Evolutionary conservation across 2,329 filamentous ascomycete genomes (phyloP).

Genomic region (Fusarium tuaranense): DNA sequence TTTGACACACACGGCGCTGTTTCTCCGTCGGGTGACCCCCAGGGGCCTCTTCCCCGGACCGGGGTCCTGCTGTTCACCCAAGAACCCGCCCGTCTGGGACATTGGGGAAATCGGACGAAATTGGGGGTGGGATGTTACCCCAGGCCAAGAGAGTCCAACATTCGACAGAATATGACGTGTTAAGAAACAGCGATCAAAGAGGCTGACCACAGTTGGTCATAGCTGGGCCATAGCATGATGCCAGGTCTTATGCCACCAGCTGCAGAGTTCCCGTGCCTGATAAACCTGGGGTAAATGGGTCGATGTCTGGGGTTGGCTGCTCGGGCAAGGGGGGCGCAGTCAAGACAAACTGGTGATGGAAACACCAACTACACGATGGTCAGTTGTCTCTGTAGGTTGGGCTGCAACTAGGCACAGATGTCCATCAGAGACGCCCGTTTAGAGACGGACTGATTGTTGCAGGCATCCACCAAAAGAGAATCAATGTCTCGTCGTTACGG

Average conservation of each 20-base stretch:
- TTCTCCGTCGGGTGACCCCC: constrained; percentile 38
- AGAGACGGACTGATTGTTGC: background rate
- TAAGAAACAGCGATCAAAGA: constrained; percentile 14
- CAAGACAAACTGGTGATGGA: constrained; percentile 19
- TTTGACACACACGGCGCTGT: constrained; percentile 24
- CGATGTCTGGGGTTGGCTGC: constrained; percentile 19
- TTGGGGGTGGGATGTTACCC: constrained; percentile 25
- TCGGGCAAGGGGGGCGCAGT: constrained; percentile 18
- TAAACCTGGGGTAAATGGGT: constrained; percentile 32
- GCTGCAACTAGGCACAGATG: background rate
- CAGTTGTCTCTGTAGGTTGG: constrained; percentile 2
- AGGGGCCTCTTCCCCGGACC: constrained; percentile 23
- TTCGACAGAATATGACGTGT: constrained; percentile 14
- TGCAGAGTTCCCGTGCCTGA: constrained; percentile 22
- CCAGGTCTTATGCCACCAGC: constrained; percentile 28
- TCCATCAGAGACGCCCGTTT: constrained; percentile 7
- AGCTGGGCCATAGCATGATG: constrained; percentile 22
- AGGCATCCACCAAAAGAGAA: constrained; percentile 21
- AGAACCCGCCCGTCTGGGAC: constrained; percentile 30
- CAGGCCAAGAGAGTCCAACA: constrained; percentile 3
- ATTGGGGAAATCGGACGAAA: constrained; percentile 36
- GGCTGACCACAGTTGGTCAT: constrained; percentile 5
- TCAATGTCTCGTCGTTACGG: background rate
- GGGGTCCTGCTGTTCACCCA: constrained; percentile 15
- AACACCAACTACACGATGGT: constrained; percentile 4